Conservation (phyloP, 1,284 basidiomycete genomes). For the Anthracocystis walkeri region DNA sequence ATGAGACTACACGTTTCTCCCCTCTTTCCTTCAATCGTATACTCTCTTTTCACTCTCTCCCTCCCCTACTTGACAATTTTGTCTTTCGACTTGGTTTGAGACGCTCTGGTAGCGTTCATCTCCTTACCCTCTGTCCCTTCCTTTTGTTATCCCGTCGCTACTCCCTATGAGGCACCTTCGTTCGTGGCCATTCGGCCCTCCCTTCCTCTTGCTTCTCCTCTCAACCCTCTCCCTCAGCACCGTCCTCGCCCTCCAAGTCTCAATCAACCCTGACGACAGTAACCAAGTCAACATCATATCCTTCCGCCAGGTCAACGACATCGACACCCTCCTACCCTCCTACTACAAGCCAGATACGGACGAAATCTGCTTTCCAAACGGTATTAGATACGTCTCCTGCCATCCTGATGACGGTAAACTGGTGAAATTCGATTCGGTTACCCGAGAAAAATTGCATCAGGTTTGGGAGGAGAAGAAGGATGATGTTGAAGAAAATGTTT, state of each 20-base stretch:
- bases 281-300: no score
- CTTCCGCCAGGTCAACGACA: no score
- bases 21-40: no score
- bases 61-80: no score
- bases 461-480: not conserved
- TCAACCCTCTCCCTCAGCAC: not conserved
- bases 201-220: not conserved
- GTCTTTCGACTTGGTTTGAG: not conserved
- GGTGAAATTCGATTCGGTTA: not conserved
- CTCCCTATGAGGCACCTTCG: not conserved
- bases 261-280: not conserved
- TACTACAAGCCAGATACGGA: constrained; percentile 22
- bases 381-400: constrained; percentile 15
- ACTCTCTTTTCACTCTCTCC: not conserved
- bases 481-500: not conserved
- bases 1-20: no score
- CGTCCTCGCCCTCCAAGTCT: not conserved
- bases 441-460: not conserved
- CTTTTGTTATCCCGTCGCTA: not conserved
- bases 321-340: not conserved
- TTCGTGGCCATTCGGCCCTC: not conserved
- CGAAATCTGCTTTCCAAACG: constrained; percentile 27
- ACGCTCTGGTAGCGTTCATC: constrained; percentile 21
- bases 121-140: not conserved
- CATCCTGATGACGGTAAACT: not conserved